Conservation (phyloP, 345 rosid species). For the Chamaenerion angustifolium region DNA sequence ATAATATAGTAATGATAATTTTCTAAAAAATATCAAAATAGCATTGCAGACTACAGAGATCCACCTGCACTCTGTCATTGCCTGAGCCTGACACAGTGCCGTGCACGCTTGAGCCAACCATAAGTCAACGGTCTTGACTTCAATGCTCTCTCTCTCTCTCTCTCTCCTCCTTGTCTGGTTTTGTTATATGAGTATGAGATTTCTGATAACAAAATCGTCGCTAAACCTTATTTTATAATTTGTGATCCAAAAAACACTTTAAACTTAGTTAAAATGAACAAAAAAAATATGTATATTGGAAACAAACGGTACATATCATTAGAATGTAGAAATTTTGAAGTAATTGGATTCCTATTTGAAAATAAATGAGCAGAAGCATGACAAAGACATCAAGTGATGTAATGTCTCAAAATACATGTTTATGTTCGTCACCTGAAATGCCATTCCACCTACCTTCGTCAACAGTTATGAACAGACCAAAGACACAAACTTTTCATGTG, state of each 20-base stretch:
- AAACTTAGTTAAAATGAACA: too few species aligned
- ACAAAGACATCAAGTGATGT: conserved; percentile 4
- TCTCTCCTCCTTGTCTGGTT: not conserved
- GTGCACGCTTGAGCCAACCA: conserved; percentile 1
- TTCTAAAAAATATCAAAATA: too few species aligned
- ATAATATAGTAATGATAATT: too few species aligned
- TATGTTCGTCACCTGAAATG: conserved; percentile 6
- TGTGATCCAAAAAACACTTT: too few species aligned
- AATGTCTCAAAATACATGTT: conserved; percentile 1
- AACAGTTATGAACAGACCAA: not conserved
- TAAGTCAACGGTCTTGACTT: conserved; percentile 4
- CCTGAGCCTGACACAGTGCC: conserved; percentile 1
- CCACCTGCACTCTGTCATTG: too few species aligned
- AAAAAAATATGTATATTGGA: too few species aligned
- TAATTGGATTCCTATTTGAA: not conserved
- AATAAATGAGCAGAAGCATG: conserved; percentile 1
- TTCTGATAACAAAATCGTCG: too few species aligned
- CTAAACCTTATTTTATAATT: too few species aligned
- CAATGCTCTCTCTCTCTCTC: not conserved
- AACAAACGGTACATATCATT: too few species aligned
- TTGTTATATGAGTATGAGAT: too few species aligned
- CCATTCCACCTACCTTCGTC: conserved; percentile 4
- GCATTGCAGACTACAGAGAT: too few species aligned
- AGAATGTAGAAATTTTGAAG: not conserved
- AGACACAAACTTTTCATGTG: too few species aligned